Evolutionary conservation across 2,329 filamentous ascomycete genomes (phyloP).

Genomic region (Didymella segeticola): DNA sequence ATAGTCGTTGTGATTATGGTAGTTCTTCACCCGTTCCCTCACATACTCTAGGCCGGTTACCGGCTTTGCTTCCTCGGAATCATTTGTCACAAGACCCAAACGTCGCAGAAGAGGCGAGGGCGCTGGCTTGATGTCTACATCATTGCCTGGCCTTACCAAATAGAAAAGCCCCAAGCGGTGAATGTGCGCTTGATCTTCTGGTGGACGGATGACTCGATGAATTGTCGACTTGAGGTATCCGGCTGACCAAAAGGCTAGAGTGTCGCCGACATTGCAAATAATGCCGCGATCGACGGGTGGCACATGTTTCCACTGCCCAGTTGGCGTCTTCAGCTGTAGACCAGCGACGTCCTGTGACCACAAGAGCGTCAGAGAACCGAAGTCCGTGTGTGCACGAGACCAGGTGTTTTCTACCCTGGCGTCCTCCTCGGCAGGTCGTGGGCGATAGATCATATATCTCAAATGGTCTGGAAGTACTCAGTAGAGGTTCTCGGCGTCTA

Average conservation of each 20-base stretch:
- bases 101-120: slow-evolving; percentile 45
- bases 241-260: slow-evolving; percentile 49
- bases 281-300: slow-evolving; percentile 55
- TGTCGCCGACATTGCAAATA: slow-evolving; percentile 59
- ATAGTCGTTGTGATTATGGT: slow-evolving; percentile 51
- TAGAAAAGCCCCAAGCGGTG: slow-evolving; percentile 51
- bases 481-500: not conserved
- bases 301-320: slow-evolving; percentile 58
- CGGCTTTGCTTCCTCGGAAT: slow-evolving; percentile 31
- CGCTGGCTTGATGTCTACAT: slow-evolving; percentile 48
- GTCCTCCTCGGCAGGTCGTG: slow-evolving; percentile 46
- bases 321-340: slow-evolving; percentile 55
- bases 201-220: slow-evolving; percentile 59
- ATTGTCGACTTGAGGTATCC: slow-evolving; percentile 58
- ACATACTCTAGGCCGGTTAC: slow-evolving; percentile 53
- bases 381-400: slow-evolving; percentile 59
- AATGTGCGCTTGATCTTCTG: slow-evolving; percentile 48
- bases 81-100: slow-evolving; percentile 31
- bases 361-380: slow-evolving; percentile 55
- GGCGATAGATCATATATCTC: slow-evolving; percentile 54
- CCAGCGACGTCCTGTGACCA: slow-evolving; percentile 58
- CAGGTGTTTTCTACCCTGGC: slow-evolving; percentile 50
- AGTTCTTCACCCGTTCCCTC: slow-evolving; percentile 51
- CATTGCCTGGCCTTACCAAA: slow-evolving; percentile 50
- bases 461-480: slow-evolving; percentile 40